These are phyloP conservation scores for Metrosideros polymorpha DNA, from an alignment of 441 rosid species.

Conservation along the genomic window DNA sequence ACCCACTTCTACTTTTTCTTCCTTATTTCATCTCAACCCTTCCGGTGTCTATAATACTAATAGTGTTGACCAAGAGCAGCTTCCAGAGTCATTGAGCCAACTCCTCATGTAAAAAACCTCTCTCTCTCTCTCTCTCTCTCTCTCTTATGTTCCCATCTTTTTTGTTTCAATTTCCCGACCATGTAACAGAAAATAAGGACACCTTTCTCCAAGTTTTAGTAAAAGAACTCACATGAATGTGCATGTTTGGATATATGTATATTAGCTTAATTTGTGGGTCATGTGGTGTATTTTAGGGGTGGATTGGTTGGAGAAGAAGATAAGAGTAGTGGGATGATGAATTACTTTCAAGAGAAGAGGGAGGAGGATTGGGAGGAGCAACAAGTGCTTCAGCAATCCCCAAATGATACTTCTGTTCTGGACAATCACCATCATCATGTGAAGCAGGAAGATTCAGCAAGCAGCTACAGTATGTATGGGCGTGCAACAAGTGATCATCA, in stretches of 20 bases:
- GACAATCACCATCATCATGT: conserved; percentile 19
- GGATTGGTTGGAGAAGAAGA: conserved; percentile 72
- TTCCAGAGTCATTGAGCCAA: conserved; percentile 87
- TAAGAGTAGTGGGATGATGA: conserved; percentile 24
- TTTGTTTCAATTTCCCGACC: background rate
- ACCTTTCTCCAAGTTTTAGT: background rate
- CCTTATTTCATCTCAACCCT: background rate
- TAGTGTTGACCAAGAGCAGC: conserved; percentile 38
- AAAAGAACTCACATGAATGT: background rate
- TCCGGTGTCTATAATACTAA: background rate
- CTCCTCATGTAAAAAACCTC: conserved; percentile 56
- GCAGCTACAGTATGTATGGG: conserved; percentile 28
- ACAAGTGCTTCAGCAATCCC: conserved; percentile 20
- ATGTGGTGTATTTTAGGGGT: conserved; percentile 30
- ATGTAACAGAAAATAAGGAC: background rate
- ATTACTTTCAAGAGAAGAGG: conserved; percentile 49
- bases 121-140: background rate
- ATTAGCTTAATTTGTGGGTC: background rate
- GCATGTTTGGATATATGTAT: background rate
- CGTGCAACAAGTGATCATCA: conserved; percentile 1
- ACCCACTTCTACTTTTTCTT: conserved; percentile 31
- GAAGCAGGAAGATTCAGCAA: conserved; percentile 65
- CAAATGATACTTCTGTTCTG: conserved; percentile 21
- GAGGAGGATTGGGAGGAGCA: conserved; percentile 77
- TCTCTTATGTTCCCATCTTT: background rate